Conservation (phyloP, 768 basidiomycete genomes). For the Leccinum longicurvipes region DNA sequence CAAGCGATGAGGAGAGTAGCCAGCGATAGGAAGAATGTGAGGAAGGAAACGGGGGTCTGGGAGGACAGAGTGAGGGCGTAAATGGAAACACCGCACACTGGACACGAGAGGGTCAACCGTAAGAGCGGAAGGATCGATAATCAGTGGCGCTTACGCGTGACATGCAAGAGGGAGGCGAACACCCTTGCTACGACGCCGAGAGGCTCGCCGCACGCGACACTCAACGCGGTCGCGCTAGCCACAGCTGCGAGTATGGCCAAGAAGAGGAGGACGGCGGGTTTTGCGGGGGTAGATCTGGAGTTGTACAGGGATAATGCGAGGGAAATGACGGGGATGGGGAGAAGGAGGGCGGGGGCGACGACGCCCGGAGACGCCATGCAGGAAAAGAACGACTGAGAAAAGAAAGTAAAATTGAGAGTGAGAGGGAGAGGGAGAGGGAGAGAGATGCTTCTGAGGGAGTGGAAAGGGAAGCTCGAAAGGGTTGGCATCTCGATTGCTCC, state of each 20-base stretch:
- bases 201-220: slow-evolving; percentile 12
- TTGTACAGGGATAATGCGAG: slow-evolving; percentile 10
- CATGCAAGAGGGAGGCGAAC: slow-evolving; percentile 19
- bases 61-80: slow-evolving; percentile 18
- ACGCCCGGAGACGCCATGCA: slow-evolving; percentile 25
- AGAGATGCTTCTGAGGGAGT: background rate
- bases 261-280: slow-evolving; percentile 13
- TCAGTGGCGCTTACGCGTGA: slow-evolving; percentile 15
- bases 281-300: slow-evolving; percentile 7
- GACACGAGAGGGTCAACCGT: background rate
- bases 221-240: slow-evolving; percentile 21
- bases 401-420: slow-evolving; percentile 8
- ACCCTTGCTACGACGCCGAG: slow-evolving; percentile 16
- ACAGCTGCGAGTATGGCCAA: slow-evolving; percentile 23
- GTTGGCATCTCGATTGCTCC: slow-evolving; percentile 20
- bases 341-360: slow-evolving; percentile 26
- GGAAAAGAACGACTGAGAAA: slow-evolving; percentile 19
- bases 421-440: slow-evolving; percentile 5
- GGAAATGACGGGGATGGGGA: slow-evolving; percentile 23
- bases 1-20: slow-evolving; percentile 23
- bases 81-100: slow-evolving; percentile 28
- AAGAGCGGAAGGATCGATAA: background rate
- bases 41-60: slow-evolving; percentile 2
- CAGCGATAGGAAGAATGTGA: slow-evolving; percentile 16
- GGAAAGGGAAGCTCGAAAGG: background rate